A percentile compares a stretch with the other conserved stretches of the same genome.
Evolutionary conservation across 768 basidiomycete species (phyloP).

Genomic region (Tephrocybe sp.): DNA sequence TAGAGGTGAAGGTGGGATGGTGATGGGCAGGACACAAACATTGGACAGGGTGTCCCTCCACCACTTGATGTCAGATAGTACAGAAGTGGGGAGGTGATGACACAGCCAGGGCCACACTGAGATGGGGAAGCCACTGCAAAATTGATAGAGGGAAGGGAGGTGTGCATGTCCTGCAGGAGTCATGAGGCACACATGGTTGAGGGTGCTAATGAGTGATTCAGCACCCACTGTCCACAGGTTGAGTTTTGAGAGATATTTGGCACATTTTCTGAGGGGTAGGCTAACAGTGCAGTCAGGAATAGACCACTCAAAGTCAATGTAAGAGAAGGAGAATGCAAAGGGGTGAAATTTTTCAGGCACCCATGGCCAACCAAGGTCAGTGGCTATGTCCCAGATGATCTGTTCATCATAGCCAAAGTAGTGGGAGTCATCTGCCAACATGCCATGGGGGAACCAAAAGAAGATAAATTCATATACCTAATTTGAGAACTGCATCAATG

Average conservation of each 20-base stretch:
- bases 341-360: background rate
- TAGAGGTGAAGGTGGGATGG: too few relatives aligned
- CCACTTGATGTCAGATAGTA: too few relatives aligned
- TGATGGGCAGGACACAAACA: too few relatives aligned
- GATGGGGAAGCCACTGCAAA: too few relatives aligned
- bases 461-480: background rate
- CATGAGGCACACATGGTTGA: too few relatives aligned
- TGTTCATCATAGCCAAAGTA: background rate
- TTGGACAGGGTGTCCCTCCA: too few relatives aligned
- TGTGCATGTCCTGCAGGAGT: too few relatives aligned
- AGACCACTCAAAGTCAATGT: background rate
- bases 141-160: too few relatives aligned
- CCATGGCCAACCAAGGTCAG: conserved; percentile 3
- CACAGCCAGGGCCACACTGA: too few relatives aligned
- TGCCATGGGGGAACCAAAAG: background rate
- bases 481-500: background rate
- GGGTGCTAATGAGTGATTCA: too few relatives aligned
- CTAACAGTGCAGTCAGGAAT: background rate
- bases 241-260: conserved; percentile 17
- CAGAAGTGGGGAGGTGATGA: too few relatives aligned
- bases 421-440: background rate
- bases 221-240: conserved; percentile 13
- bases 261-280: background rate
- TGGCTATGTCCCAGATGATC: background rate
- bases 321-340: background rate